Percentiles rank a stretch among this genome's conserved stretches.
Evolutionary conservation across 1,139 yeast species (phyloP).

Genomic region (Hemisphaericaspora subhashii): DNA sequence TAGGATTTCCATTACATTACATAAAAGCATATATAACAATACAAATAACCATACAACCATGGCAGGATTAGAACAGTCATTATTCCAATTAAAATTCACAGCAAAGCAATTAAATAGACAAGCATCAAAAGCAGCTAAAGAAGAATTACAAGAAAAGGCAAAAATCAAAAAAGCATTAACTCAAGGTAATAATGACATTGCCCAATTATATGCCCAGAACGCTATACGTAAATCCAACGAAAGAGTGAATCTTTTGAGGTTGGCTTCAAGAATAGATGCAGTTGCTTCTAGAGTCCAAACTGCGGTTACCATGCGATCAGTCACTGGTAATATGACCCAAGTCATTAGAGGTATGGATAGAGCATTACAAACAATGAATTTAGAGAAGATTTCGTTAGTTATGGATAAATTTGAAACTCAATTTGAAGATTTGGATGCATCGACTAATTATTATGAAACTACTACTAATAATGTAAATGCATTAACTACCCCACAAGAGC

Average conservation of each 20-base stretch:
- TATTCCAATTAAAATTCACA: constrained; percentile 67
- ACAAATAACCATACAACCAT: constrained; percentile 25
- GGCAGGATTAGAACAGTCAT: constrained; percentile 51
- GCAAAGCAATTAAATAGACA: constrained; percentile 91
- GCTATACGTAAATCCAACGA: constrained; percentile 93
- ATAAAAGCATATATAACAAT: background rate
- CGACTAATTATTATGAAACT: constrained; percentile 88
- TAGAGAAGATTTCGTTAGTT: constrained; percentile 86
- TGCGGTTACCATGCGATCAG: constrained; percentile 94
- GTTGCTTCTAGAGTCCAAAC: constrained; percentile 96
- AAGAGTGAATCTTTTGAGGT: constrained; percentile 72
- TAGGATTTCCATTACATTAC: too few relatives aligned
- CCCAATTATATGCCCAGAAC: constrained; percentile 91
- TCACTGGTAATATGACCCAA: constrained; percentile 89
- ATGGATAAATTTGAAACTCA: constrained; percentile 98
- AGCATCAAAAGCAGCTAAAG: constrained; percentile 87
- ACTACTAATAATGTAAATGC: constrained; percentile 91
- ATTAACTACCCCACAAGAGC: constrained; percentile 88
- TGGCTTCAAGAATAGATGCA: constrained; percentile 91
- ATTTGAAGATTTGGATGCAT: constrained; percentile 93
- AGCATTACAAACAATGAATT: constrained; percentile 93
- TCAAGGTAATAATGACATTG: constrained; percentile 90
- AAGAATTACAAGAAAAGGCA: constrained; percentile 82
- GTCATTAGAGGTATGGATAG: constrained; percentile 96
- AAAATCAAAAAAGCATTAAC: constrained; percentile 86